Conservation (phyloP, 2,329 filamentous ascomycete species). For the Penicillium sp. region DNA sequence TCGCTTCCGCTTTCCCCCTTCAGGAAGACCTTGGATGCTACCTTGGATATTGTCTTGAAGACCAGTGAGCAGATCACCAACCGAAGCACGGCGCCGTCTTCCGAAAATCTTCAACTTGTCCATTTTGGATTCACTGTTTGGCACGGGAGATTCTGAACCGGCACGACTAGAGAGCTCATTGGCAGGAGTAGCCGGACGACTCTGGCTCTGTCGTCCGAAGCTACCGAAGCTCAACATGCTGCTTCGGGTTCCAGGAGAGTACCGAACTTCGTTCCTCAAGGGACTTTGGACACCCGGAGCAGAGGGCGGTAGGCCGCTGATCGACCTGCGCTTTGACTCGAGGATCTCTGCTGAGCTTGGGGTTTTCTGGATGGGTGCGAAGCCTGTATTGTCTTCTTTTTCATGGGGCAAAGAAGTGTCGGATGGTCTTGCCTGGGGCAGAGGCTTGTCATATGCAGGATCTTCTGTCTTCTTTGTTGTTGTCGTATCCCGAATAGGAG, state of each 20-base stretch:
- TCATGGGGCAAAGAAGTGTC: conserved; percentile 3
- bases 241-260: conserved; percentile 23
- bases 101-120: conserved; percentile 29
- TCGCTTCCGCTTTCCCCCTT: conserved; percentile 15
- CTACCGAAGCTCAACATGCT: conserved; percentile 26
- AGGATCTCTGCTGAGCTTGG: conserved; percentile 17
- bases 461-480: neutral
- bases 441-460: conserved; percentile 6
- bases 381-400: neutral
- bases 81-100: conserved; percentile 28
- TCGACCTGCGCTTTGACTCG: conserved; percentile 22
- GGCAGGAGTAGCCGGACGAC: conserved; percentile 20
- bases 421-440: neutral
- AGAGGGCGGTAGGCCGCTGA: conserved; percentile 18
- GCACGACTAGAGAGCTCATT: conserved; percentile 13
- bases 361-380: conserved; percentile 1
- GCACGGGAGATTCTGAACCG: conserved; percentile 8
- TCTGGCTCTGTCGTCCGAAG: conserved; percentile 20
- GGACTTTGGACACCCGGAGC: conserved; percentile 21
- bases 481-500: conserved; percentile 13
- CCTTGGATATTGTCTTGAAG: conserved; percentile 17
- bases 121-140: conserved; percentile 22
- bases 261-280: conserved; percentile 25
- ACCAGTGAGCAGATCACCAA: conserved; percentile 20
- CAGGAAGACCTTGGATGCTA: conserved; percentile 15